phyloP scores from a whole-genome alignment of 1,284 basidiomycete genomes.

The Rhodotorula sp. region DNA sequence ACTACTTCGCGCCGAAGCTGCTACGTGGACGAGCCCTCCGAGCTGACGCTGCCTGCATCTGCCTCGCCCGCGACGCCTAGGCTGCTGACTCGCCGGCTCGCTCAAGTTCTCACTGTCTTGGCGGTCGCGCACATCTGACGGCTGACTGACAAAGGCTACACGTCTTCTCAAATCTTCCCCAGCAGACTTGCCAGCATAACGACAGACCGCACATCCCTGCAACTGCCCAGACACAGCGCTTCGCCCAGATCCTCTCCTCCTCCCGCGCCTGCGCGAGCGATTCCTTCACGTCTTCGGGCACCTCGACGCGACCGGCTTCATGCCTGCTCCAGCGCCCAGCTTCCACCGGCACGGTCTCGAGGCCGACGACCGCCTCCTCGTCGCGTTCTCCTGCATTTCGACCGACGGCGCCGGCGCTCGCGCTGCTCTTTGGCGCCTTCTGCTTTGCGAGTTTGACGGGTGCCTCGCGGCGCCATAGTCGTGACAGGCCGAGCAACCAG shows the following conservation, averaged over 20 bases:
- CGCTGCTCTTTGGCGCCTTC: background rate
- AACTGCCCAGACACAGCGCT: constrained; percentile 15
- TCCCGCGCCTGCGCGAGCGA: constrained; percentile 10
- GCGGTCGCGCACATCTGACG: too few relatives aligned
- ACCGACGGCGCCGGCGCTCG: background rate
- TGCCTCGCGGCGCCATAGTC: constrained; percentile 4
- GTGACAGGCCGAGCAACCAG: constrained; percentile 12
- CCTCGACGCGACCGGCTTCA: background rate
- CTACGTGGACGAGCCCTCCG: too few relatives aligned
- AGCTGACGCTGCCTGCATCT: too few relatives aligned
- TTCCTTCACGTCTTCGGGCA: background rate
- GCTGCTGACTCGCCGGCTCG: too few relatives aligned
- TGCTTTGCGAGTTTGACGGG: background rate
- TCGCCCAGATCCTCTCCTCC: constrained; percentile 29
- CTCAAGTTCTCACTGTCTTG: too few relatives aligned
- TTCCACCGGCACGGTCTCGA: background rate
- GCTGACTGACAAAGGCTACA: too few relatives aligned
- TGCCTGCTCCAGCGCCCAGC: too few relatives aligned
- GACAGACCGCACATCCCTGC: background rate
- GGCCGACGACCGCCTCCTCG: background rate
- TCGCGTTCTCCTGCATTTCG: background rate
- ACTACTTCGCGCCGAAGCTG: too few relatives aligned
- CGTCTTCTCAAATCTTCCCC: background rate
- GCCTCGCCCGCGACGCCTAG: too few relatives aligned
- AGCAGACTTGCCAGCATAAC: constrained; percentile 3